Evolutionary conservation across 2,329 filamentous ascomycete species (phyloP).

Genomic region (Neoascochyta sp.): DNA sequence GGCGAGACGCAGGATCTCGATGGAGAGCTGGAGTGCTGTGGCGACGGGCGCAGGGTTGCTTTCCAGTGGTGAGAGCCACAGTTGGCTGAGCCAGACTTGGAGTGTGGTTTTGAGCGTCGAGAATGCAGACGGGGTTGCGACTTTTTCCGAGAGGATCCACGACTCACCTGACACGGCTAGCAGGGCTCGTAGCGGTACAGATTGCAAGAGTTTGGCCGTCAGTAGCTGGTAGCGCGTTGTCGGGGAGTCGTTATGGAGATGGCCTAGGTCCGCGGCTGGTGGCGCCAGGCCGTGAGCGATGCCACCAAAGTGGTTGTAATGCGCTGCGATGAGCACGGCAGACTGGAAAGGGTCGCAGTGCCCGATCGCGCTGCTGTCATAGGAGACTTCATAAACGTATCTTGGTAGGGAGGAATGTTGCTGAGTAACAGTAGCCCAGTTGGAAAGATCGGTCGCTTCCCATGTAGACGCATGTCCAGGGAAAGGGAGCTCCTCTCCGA

Average conservation of each 20-base stretch:
- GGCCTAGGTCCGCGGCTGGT: slow-evolving; percentile 15
- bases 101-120: slow-evolving; percentile 29
- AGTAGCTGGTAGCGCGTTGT: slow-evolving; percentile 30
- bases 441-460: slow-evolving; percentile 27
- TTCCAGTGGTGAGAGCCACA: slow-evolving; percentile 18
- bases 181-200: slow-evolving; percentile 41
- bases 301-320: slow-evolving; percentile 25
- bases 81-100: slow-evolving; percentile 34
- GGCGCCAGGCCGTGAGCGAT: slow-evolving; percentile 11
- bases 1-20: too few relatives aligned
- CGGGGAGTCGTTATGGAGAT: slow-evolving; percentile 21
- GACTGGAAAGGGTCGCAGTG: slow-evolving; percentile 37
- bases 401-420: slow-evolving; percentile 16
- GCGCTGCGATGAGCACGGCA: slow-evolving; percentile 34
- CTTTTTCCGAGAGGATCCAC: slow-evolving; percentile 46
- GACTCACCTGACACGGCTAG: slow-evolving; percentile 45
- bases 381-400: slow-evolving; percentile 26
- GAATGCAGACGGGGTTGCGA: slow-evolving; percentile 35
- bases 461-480: slow-evolving; percentile 36
- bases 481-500: slow-evolving; percentile 37
- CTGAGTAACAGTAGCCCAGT: slow-evolving; percentile 23
- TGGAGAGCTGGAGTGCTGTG: slow-evolving; percentile 12
- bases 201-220: slow-evolving; percentile 37
- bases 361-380: slow-evolving; percentile 6
- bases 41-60: slow-evolving; percentile 7